These are phyloP conservation scores for Cytospora piceicola DNA, from an alignment of 2,329 filamentous ascomycete species.

Conservation along the genomic window DNA sequence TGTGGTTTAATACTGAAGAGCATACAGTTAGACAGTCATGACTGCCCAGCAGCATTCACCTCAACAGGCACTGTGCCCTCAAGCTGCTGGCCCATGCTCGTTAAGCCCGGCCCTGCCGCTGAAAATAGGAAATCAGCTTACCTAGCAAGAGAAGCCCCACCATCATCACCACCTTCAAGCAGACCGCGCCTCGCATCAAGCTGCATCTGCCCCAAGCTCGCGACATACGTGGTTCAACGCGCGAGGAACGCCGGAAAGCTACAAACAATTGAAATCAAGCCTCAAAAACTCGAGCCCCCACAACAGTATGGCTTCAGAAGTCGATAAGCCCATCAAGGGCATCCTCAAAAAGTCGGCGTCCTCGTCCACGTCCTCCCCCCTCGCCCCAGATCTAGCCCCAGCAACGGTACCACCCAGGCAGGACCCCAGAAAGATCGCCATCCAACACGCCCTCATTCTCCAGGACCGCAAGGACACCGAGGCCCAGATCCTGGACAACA, in stretches of 20 bases:
- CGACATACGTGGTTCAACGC: neutral
- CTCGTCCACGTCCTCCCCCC: constrained; percentile 40
- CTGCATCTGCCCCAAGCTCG: neutral
- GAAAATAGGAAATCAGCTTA: constrained; percentile 19
- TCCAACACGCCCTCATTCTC: constrained; percentile 81
- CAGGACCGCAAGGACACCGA: constrained; percentile 83
- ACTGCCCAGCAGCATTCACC: neutral
- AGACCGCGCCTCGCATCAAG: neutral
- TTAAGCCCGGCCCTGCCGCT: constrained; percentile 5
- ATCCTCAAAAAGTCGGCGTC: constrained; percentile 64
- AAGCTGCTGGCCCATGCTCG: neutral
- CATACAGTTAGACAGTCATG: too few relatives aligned
- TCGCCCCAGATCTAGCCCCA: constrained; percentile 35
- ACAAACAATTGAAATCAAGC: neutral
- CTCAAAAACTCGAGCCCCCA: neutral
- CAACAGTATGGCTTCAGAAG: constrained; percentile 51
- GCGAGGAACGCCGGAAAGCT: neutral
- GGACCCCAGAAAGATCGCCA: constrained; percentile 62
- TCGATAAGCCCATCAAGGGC: constrained; percentile 51
- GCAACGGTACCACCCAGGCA: constrained; percentile 45
- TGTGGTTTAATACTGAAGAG: neutral
- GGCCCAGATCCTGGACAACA: constrained; percentile 69
- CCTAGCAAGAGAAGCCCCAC: neutral
- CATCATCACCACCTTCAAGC: constrained; percentile 12
- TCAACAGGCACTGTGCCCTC: constrained; percentile 4